Conservation (phyloP, 2,329 filamentous ascomycete species). For the Teratosphaeria gauchensis region DNA sequence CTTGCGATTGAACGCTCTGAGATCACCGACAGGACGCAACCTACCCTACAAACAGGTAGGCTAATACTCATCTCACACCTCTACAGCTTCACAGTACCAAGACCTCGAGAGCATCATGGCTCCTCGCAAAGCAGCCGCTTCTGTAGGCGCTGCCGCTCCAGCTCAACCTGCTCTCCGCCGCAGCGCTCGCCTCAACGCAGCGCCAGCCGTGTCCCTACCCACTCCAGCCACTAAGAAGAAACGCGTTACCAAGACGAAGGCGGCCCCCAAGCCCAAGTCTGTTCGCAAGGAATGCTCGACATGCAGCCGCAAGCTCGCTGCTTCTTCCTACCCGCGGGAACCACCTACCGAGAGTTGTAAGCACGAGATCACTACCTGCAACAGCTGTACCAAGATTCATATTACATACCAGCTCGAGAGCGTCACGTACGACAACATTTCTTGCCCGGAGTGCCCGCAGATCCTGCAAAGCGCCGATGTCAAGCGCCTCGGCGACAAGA, state of each 20-base stretch:
- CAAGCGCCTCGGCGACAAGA: constrained; percentile 32
- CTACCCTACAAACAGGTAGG: not conserved
- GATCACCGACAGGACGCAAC: not conserved
- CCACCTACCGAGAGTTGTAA: constrained; percentile 9
- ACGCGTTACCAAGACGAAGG: not conserved
- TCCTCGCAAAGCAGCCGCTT: not conserved
- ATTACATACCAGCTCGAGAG: constrained; percentile 9
- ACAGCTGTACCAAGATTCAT: not conserved
- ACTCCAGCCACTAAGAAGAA: not conserved
- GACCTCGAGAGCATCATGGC: not conserved
- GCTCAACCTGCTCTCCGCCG: not conserved
- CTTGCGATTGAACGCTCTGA: not conserved
- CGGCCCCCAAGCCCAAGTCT: not conserved
- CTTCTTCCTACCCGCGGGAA: not conserved
- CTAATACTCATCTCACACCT: not conserved
- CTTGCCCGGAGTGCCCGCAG: constrained; percentile 41
- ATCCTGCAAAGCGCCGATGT: constrained; percentile 35
- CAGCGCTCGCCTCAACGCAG: not conserved
- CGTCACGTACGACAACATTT: constrained; percentile 22
- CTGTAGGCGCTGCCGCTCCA: not conserved
- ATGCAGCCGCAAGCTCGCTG: not conserved
- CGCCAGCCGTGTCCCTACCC: not conserved
- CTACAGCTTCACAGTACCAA: not conserved
- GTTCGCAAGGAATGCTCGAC: not conserved
- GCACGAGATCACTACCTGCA: not conserved